Evolutionary conservation across 2,329 filamentous ascomycete species (phyloP).

Genomic region (Xylariaceae sp.): DNA sequence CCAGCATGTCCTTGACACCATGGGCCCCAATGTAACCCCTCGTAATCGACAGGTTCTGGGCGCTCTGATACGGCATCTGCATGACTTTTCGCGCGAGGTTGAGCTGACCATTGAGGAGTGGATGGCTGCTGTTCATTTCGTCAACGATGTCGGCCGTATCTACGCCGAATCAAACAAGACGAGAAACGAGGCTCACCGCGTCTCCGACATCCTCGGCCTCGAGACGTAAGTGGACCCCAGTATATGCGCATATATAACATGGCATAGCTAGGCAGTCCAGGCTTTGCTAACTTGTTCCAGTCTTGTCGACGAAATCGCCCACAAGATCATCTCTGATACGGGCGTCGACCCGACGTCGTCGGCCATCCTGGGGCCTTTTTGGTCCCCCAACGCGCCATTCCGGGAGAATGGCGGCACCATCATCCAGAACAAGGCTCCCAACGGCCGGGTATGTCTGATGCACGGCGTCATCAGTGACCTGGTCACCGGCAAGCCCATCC

Average conservation of each 20-base stretch:
- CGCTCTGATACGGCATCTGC: conserved; percentile 65
- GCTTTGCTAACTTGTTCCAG: conserved; percentile 34
- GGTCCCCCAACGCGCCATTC: conserved; percentile 71
- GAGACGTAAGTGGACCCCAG: conserved; percentile 55
- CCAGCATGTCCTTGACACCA: conserved; percentile 65
- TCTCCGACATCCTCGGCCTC: conserved; percentile 69
- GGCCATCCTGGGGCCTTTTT: conserved; percentile 74
- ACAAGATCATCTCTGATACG: conserved; percentile 59
- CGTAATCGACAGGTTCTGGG: conserved; percentile 61
- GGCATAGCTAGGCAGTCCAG: neutral
- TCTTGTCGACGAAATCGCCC: conserved; percentile 63
- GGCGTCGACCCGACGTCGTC: conserved; percentile 65
- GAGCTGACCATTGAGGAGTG: conserved; percentile 75
- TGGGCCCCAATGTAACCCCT: conserved; percentile 64
- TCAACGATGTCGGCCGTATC: conserved; percentile 70
- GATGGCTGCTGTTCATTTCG: conserved; percentile 68
- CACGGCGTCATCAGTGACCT: conserved; percentile 58
- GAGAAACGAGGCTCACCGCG: conserved; percentile 69
- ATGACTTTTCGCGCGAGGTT: conserved; percentile 74
- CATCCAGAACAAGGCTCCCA: conserved; percentile 56
- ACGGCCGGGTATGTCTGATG: conserved; percentile 61
- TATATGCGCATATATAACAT: neutral
- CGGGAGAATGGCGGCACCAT: conserved; percentile 62
- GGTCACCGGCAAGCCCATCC: conserved; percentile 52
- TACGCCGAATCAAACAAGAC: conserved; percentile 52